phyloP scores from a whole-genome alignment of 2,329 filamentous ascomycete genomes.

The Ophiostoma sp. region DNA sequence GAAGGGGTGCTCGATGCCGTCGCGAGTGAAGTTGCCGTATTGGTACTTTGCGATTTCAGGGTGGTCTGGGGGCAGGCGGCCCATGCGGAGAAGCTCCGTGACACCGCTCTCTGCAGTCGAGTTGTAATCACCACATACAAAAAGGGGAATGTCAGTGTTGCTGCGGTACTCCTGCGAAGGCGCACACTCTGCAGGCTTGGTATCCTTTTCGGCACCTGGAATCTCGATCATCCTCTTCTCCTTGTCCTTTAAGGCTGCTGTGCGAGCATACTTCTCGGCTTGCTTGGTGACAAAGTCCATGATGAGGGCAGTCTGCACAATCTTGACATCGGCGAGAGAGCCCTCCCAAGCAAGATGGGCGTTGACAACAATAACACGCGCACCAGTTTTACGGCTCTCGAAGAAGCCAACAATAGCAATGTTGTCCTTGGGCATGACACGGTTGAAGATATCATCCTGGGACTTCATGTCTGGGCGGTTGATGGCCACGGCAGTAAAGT shows the following conservation, averaged over 20 bases:
- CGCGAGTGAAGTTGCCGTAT: constrained; percentile 87
- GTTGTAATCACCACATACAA: constrained; percentile 96
- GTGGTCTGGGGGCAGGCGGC: constrained; percentile 72
- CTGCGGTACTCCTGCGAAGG: constrained; percentile 83
- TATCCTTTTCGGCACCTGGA: constrained; percentile 38
- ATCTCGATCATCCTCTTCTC: constrained; percentile 64
- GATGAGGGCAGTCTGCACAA: constrained; percentile 90
- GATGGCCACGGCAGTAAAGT: constrained; percentile 87
- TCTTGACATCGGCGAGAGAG: constrained; percentile 84
- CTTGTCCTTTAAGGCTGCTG: constrained; percentile 74
- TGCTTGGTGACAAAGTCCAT: constrained; percentile 88
- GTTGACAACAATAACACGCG: constrained; percentile 86
- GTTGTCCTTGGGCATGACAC: constrained; percentile 97
- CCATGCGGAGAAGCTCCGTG: constrained; percentile 81
- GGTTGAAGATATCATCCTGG: constrained; percentile 95
- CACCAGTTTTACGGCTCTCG: constrained; percentile 85
- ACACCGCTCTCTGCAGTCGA: constrained; percentile 82
- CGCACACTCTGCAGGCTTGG: constrained; percentile 57
- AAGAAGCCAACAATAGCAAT: constrained; percentile 90
- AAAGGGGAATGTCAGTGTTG: constrained; percentile 79
- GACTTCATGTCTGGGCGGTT: constrained; percentile 96
- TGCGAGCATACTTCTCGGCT: constrained; percentile 77
- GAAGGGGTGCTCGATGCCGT: constrained; percentile 93
- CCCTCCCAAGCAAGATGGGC: constrained; percentile 95
- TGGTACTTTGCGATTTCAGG: constrained; percentile 72